phyloP scores from a whole-genome alignment of 345 rosid genomes.

The Luvunga scandens region DNA sequence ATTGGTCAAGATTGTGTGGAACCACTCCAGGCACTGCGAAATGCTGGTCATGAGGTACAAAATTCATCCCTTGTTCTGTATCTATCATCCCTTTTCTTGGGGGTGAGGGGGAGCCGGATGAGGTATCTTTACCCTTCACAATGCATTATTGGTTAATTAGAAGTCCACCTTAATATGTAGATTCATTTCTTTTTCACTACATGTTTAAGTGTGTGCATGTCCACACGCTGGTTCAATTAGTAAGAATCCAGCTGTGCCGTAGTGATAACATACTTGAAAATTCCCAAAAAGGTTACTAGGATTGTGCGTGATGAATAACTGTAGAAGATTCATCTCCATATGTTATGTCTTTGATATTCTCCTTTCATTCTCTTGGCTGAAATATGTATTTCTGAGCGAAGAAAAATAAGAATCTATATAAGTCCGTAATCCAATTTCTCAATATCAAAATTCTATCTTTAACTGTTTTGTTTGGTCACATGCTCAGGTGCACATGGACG shows the following conservation, averaged over 20 bases:
- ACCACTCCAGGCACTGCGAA: constrained; percentile 93
- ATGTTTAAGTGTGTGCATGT: background rate
- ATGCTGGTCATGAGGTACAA: constrained; percentile 64
- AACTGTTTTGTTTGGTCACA: background rate
- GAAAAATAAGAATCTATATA: background rate
- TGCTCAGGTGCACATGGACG: constrained; percentile 49
- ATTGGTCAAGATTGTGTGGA: constrained; percentile 84
- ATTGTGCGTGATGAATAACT: background rate
- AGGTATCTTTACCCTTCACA: background rate
- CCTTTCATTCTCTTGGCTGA: background rate
- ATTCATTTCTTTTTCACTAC: background rate
- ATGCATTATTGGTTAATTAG: background rate
- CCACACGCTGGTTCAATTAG: background rate
- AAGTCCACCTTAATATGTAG: background rate
- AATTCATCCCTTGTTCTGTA: background rate
- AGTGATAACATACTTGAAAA: background rate
- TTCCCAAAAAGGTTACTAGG: background rate
- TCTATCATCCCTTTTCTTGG: background rate
- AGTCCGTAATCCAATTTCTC: background rate
- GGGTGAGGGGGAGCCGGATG: background rate
- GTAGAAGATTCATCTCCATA: background rate
- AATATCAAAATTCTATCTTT: background rate
- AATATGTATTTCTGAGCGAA: background rate
- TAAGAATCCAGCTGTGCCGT: background rate
- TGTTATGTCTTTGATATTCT: background rate